Base-by-base conservation (phyloP, 2,329 filamentous ascomycete genomes). In the Zymoseptoria crescenta region DNA sequence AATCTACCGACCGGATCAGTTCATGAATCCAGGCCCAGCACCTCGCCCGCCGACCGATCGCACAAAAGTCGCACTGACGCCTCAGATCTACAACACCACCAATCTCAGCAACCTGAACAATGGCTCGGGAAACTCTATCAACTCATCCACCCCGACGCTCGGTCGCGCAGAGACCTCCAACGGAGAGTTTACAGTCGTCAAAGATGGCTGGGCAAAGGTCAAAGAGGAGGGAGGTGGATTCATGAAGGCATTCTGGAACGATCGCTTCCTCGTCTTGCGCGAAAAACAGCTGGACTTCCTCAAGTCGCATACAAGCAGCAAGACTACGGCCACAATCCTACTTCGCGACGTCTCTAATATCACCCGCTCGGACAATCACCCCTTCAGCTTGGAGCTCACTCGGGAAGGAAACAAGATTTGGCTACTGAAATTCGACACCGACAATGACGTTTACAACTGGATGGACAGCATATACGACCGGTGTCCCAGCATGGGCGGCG, bases 401-500 rank as follows among this genome's bases (percentile, higher is more conserved):
- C 84, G 92, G 56, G 93, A 96, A 64, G 86, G 89, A 35, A 88
- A 87, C 59, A 91, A 89, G 73, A 89, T 90, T 3, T 84, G 96
- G 56, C 91, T 94, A 64, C 94, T 96, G 74, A 91, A 89, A 73
- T 91, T 97, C 68, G 96, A 96, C 76, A 88, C 87, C 58, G 94
- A 99, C 70, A 93, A 96, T 71, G 94, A 99, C 67, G 85, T 99
- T 56, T 99, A 99, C 75, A 91, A 96, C 69, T 99, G 94, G 94
- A 96, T 97, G 70, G 94, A 99, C 74, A 90, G 92, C 73, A 95
- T 99, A 66, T 97, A 97, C 73, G 91, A 93, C 68, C 88, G 93
- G 64, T 97, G 93, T 74, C 94, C 94, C 19, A 93, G 91, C 63
- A 96, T 97, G 91, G 92, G 94, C 62, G 94, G 94, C 67, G 94